These are phyloP conservation scores for Jacaranda mimosifolia DNA, from an alignment of 257 asterid genomes.

Conservation along the genomic window DNA sequence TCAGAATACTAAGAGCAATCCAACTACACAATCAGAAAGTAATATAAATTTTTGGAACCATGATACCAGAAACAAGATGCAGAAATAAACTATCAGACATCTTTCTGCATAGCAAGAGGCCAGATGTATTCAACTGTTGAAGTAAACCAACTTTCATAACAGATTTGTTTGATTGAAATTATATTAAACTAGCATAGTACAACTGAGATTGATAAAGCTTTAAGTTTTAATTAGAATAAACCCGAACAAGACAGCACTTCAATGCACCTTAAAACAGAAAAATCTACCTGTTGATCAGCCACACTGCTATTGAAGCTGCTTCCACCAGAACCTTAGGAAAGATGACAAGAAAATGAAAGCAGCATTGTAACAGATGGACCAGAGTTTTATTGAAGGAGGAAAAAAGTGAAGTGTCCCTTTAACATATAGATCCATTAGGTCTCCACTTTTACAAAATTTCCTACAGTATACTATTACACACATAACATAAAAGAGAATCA, in stretches of 20 bases:
- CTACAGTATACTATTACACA: no score
- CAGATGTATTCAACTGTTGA: no score
- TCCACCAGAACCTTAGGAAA: constrained; percentile 66
- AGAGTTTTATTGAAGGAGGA: neutral
- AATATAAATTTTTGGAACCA: neutral
- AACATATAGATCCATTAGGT: no score
- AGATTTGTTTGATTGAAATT: no score
- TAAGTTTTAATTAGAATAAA: neutral
- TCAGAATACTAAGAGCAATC: neutral
- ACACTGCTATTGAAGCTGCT: constrained; percentile 93
- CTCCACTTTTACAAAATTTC: no score
- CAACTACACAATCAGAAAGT: neutral
- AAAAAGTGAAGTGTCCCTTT: neutral
- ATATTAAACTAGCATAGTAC: no score
- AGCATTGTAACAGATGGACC: neutral
- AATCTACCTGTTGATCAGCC: constrained; percentile 82
- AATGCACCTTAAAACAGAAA: neutral
- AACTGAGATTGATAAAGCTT: no score
- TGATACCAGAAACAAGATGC: neutral
- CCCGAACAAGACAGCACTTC: neutral
- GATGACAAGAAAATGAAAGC: constrained; percentile 42
- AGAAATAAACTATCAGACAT: neutral
- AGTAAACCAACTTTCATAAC: no score
- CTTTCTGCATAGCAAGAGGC: neutral
- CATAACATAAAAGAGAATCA: no score